Percentiles rank a stretch among this genome's conserved stretches.
These are phyloP conservation scores for Candida albicans DNA, from an alignment of 1,139 yeast genomes.

Conservation along the genomic window DNA sequence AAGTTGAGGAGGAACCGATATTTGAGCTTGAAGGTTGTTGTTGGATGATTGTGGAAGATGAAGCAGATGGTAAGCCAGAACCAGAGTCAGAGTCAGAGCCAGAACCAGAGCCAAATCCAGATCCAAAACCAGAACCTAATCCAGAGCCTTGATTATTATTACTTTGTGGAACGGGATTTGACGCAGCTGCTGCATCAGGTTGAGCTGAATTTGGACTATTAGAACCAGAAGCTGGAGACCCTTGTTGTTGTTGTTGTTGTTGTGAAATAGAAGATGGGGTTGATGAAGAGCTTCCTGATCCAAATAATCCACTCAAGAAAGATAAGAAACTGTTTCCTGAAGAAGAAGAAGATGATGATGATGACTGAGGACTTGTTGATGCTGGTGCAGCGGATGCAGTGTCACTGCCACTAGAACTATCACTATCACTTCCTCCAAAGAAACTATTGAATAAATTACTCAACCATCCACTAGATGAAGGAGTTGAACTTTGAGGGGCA, in stretches of 20 bases:
- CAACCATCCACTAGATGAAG: constrained; percentile 8
- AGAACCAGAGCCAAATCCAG: background rate
- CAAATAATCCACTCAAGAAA: background rate
- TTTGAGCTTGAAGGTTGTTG: constrained; percentile 11
- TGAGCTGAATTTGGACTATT: constrained; percentile 5
- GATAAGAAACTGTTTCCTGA: background rate
- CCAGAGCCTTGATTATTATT: background rate
- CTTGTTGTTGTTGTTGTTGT: background rate
- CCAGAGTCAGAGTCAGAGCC: background rate
- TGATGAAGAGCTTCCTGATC: background rate
- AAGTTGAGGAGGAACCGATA: constrained; percentile 3
- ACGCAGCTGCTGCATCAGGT: constrained; percentile 3
- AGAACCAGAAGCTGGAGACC: constrained; percentile 2
- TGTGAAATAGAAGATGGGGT: constrained; percentile 3
- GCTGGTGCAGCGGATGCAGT: constrained; percentile 3
- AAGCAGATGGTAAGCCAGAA: constrained; percentile 5
- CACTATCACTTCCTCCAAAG: background rate
- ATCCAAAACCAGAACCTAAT: background rate
- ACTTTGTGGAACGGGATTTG: constrained; percentile 4
- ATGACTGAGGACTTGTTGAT: constrained; percentile 9
- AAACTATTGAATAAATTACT: constrained; percentile 4
- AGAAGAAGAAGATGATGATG: constrained; percentile 9
- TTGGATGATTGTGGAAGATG: constrained; percentile 4
- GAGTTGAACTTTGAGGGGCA: background rate
- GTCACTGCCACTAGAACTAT: background rate